Conservation (phyloP, 768 basidiomycete species). For the Calocera cornea region DNA sequence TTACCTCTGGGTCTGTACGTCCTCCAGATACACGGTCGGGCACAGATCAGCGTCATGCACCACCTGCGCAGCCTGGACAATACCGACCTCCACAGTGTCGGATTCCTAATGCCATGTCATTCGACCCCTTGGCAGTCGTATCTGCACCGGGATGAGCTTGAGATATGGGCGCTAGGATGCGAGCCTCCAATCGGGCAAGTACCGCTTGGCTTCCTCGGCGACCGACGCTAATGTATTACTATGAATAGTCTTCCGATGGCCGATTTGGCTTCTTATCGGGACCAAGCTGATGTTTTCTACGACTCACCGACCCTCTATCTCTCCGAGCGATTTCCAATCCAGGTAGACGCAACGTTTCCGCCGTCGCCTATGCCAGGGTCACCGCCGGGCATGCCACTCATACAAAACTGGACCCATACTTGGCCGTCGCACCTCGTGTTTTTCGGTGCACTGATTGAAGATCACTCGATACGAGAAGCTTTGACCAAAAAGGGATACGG, state of each 20-base stretch:
- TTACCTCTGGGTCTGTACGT: constrained; percentile 56
- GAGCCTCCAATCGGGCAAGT: constrained; percentile 81
- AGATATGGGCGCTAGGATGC: constrained; percentile 78
- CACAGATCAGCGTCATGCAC: constrained; percentile 61
- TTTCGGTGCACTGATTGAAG: constrained; percentile 59
- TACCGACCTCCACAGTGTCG: constrained; percentile 41
- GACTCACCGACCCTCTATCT: constrained; percentile 55
- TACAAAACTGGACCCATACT: constrained; percentile 44
- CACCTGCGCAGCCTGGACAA: constrained; percentile 46
- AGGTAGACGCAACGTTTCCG: constrained; percentile 51
- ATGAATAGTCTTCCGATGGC: neutral
- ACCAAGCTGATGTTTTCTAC: constrained; percentile 78
- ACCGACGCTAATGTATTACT: neutral
- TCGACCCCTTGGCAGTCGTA: constrained; percentile 88
- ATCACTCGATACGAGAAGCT: constrained; percentile 32
- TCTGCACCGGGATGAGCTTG: constrained; percentile 57
- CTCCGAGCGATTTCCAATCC: constrained; percentile 45
- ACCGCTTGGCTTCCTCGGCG: neutral
- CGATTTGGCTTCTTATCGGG: constrained; percentile 44
- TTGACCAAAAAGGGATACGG: constrained; percentile 45
- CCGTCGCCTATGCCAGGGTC: constrained; percentile 44
- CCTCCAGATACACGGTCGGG: constrained; percentile 60
- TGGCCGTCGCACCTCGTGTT: constrained; percentile 76
- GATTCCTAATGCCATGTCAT: constrained; percentile 91
- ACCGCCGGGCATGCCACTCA: constrained; percentile 8